Conservation (phyloP, 2,329 filamentous ascomycete genomes). For the Microdochium nivale region DNA sequence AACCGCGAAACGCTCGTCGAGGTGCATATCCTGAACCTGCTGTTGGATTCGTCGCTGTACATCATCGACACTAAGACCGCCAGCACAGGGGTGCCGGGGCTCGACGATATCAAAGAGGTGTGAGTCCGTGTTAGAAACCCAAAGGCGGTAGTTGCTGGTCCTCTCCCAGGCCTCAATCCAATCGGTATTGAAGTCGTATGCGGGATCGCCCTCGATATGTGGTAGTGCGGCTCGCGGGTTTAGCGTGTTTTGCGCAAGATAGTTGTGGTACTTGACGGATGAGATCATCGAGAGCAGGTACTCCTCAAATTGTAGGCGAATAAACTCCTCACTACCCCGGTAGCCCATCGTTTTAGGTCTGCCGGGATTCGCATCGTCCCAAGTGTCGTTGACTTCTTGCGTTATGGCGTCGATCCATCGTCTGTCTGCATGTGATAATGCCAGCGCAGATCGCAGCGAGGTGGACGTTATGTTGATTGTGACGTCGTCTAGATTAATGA, state of each 20-base stretch:
- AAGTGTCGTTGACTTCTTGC: constrained; percentile 88
- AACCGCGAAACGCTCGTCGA: constrained; percentile 82
- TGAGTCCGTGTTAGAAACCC: constrained; percentile 70
- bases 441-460: constrained; percentile 65
- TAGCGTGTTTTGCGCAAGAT: constrained; percentile 42
- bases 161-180: constrained; percentile 82
- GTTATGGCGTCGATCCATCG: constrained; percentile 96
- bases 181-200: constrained; percentile 71
- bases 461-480: constrained; percentile 76
- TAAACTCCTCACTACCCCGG: constrained; percentile 93
- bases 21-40: constrained; percentile 86
- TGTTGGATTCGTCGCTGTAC: constrained; percentile 83
- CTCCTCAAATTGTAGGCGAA: constrained; percentile 92
- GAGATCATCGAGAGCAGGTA: constrained; percentile 86
- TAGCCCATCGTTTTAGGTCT: constrained; percentile 94
- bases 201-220: constrained; percentile 73
- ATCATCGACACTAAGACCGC: constrained; percentile 87
- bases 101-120: constrained; percentile 93
- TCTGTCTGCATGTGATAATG: constrained; percentile 77
- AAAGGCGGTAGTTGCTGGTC: constrained; percentile 88
- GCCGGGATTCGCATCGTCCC: constrained; percentile 85
- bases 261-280: constrained; percentile 80
- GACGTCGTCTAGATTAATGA: constrained; percentile 91
- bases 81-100: constrained; percentile 86
- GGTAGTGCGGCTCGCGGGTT: constrained; percentile 54